Evolutionary conservation across 176 grass and related monocot genomes (phyloP).

Genomic region (Zea mays): DNA sequence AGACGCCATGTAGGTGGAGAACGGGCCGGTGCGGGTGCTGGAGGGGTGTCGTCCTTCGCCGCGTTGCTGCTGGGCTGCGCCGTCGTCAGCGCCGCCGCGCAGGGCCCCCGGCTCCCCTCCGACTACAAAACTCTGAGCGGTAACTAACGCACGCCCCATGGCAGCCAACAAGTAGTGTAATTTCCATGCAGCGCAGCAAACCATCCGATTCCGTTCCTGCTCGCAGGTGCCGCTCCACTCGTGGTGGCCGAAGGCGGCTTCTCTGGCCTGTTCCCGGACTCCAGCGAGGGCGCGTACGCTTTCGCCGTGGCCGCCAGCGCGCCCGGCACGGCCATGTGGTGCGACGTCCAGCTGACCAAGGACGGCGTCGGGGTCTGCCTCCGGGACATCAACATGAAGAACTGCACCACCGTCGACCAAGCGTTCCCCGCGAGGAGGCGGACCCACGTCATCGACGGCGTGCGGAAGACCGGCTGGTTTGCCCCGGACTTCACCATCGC

Average conservation of each 20-base stretch:
- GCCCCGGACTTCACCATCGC: slow-evolving; percentile 50
- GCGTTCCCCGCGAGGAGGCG: slow-evolving; percentile 21
- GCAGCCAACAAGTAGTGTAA: too few relatives aligned
- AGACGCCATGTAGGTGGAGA: too few relatives aligned
- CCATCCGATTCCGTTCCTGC: too few relatives aligned
- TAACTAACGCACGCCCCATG: too few relatives aligned
- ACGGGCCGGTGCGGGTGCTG: too few relatives aligned
- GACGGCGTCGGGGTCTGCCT: slow-evolving; percentile 71
- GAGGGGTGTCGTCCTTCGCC: too few relatives aligned
- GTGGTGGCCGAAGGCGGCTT: slow-evolving; percentile 81
- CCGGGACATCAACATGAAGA: slow-evolving; percentile 58
- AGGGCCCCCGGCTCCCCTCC: not conserved
- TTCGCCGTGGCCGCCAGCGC: slow-evolving; percentile 4
- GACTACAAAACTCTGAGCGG: slow-evolving; percentile 64
- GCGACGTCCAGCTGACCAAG: slow-evolving; percentile 68
- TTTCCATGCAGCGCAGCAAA: too few relatives aligned
- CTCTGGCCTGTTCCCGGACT: slow-evolving; percentile 83
- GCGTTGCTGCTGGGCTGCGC: slow-evolving; percentile 26
- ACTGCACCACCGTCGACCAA: slow-evolving; percentile 43
- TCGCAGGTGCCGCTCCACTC: slow-evolving; percentile 39
- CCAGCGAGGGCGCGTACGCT: slow-evolving; percentile 32
- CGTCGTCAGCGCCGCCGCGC: slow-evolving; percentile 41
- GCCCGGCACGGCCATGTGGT: slow-evolving; percentile 50
- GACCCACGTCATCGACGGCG: slow-evolving; percentile 46
- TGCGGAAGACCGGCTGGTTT: slow-evolving; percentile 49